Evolutionary conservation across 2,329 filamentous ascomycete species (phyloP).

Genomic region (Elsinoe fawcettii): DNA sequence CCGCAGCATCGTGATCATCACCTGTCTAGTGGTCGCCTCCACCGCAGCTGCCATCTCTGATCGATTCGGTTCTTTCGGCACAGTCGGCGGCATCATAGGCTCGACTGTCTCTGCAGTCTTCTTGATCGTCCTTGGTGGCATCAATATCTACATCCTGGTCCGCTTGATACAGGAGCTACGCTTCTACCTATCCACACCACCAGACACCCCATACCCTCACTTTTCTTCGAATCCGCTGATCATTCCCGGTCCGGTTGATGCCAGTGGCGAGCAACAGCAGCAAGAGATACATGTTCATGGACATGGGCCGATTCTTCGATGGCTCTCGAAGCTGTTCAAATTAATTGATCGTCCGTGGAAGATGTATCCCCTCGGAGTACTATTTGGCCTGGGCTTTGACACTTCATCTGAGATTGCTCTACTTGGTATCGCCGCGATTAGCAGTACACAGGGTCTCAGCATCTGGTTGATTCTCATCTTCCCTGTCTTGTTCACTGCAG

Average conservation of each 20-base stretch:
- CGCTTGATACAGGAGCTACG: conserved; percentile 64
- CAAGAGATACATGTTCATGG: conserved; percentile 62
- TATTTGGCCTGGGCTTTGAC: conserved; percentile 88
- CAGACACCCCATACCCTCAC: conserved; percentile 16
- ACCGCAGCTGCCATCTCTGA: conserved; percentile 76
- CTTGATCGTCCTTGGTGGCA: conserved; percentile 69
- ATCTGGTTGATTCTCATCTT: conserved; percentile 95
- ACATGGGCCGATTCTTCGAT: conserved; percentile 62
- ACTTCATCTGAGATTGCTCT: conserved; percentile 91
- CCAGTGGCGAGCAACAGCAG: conserved; percentile 17
- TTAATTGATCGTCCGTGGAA: conserved; percentile 77
- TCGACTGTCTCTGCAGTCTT: conserved; percentile 80
- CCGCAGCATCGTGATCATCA: conserved; percentile 68
- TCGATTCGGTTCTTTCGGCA: conserved; percentile 71
- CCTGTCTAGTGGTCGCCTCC: conserved; percentile 84
- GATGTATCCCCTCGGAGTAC: conserved; percentile 82
- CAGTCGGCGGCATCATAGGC: conserved; percentile 80
- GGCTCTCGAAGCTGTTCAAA: conserved; percentile 70
- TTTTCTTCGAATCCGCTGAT: conserved; percentile 18
- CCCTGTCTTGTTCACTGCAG: conserved; percentile 81
- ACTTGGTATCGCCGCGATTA: conserved; percentile 79
- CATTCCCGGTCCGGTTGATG: conserved; percentile 12
- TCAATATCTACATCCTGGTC: conserved; percentile 80
- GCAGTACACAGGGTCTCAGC: conserved; percentile 75
- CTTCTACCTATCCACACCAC: conserved; percentile 46